A percentile compares a stretch with the other conserved stretches of the same genome.
Conservation (phyloP, 306 rosid genomes). For the Sicyos baderoa region DNA sequence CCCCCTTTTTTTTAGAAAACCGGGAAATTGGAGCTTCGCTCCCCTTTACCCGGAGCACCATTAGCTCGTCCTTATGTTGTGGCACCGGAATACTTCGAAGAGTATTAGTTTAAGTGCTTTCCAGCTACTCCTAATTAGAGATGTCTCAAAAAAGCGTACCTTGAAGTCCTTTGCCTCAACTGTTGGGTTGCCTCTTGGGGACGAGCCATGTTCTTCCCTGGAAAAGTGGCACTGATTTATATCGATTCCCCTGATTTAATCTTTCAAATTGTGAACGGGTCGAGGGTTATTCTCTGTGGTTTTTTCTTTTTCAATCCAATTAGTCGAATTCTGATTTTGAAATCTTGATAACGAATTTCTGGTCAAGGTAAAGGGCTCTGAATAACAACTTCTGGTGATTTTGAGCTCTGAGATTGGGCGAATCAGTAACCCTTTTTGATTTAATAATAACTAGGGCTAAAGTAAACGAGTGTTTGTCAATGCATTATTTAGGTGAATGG, state of each 20-base stretch:
- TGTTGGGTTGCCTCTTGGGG: too few species aligned
- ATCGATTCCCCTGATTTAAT: not conserved
- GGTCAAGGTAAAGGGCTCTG: too few species aligned
- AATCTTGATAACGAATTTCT: not conserved
- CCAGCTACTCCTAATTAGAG: too few species aligned
- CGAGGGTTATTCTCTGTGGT: not conserved
- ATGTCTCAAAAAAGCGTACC: too few species aligned
- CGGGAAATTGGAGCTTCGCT: too few species aligned
- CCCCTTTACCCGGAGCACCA: too few species aligned
- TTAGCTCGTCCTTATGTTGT: too few species aligned
- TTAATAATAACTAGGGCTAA: not conserved
- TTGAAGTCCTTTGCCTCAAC: too few species aligned
- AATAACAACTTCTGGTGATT: not conserved
- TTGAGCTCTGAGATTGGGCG: not conserved
- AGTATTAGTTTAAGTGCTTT: too few species aligned
- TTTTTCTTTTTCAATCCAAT: not conserved
- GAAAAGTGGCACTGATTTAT: not conserved
- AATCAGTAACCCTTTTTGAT: not conserved
- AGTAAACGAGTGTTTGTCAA: not conserved
- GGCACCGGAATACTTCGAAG: too few species aligned
- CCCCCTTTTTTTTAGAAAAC: too few species aligned
- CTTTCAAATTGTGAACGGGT: not conserved
- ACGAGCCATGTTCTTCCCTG: too few species aligned
- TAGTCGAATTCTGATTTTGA: not conserved
- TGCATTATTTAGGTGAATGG: not conserved